Percentiles rank a stretch among this genome's conserved stretches.
These are phyloP conservation scores for Trichaptum fuscoviolaceum DNA, from an alignment of 768 basidiomycete species.

Conservation along the genomic window DNA sequence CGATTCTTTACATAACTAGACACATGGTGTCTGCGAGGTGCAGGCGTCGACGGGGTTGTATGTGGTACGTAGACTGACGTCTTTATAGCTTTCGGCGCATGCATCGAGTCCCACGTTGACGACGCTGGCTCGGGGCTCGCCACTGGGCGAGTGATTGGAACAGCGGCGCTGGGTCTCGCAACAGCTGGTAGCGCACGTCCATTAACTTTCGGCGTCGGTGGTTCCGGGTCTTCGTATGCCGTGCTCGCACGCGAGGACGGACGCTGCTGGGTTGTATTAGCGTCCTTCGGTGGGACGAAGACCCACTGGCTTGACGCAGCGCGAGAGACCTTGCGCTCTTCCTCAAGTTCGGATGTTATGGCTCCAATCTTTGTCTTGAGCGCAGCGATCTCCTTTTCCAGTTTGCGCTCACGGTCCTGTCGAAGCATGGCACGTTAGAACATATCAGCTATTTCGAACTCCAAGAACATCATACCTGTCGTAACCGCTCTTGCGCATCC, in stretches of 20 bases:
- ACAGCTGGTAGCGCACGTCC: constrained; percentile 40
- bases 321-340: constrained; percentile 29
- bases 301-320: constrained; percentile 23
- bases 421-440: constrained; percentile 8
- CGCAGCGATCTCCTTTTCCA: constrained; percentile 58
- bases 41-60: constrained; percentile 28
- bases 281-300: constrained; percentile 31
- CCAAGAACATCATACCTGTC: constrained; percentile 43
- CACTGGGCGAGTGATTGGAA: constrained; percentile 27
- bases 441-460: neutral
- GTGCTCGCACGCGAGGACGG: constrained; percentile 77
- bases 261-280: constrained; percentile 42
- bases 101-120: constrained; percentile 74
- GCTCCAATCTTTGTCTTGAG: constrained; percentile 57
- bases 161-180: constrained; percentile 25
- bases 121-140: constrained; percentile 43
- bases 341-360: constrained; percentile 54
- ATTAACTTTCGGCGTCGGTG: constrained; percentile 5
- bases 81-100: constrained; percentile 37
- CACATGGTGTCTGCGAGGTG: constrained; percentile 16
- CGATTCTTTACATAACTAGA: constrained; percentile 17
- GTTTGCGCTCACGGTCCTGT: constrained; percentile 67
- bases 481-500: constrained; percentile 63
- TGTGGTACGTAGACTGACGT: constrained; percentile 23
- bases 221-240: constrained; percentile 33